Base-by-base conservation (phyloP, 768 basidiomycete genomes). In the Daedalea quercina region DNA sequence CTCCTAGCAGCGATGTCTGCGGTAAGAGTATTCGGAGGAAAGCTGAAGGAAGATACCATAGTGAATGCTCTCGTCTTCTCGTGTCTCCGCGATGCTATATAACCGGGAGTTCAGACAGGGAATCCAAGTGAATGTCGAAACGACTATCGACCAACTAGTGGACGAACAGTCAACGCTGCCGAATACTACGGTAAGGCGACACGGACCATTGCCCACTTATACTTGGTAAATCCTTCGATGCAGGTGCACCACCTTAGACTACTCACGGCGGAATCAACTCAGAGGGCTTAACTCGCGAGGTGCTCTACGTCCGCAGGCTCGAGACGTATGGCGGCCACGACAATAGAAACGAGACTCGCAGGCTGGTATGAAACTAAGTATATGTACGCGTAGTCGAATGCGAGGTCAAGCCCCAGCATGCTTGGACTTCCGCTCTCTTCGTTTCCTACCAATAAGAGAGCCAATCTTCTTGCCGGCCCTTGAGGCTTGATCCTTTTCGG, bases 361-460 rank as follows among this genome's bases (percentile, higher is more conserved):
- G n/a, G n/a, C n/a, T n/a, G n/a, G n/a, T n/a, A n/a, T n/a, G 22
- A 20, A 15, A 45, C 9, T 11, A 4, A 11, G 23, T 22, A 25
- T 45, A 45, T 45, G 13, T 7, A 28, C 26, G 3, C 4, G 23
- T 22, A 25, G 19, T 4, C 7, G 23, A 45, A 11, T 4, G 28
- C 28, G 11, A 31, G 28, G 11, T 31, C 28, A 31, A 31, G 28
- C 28, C 4, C 6, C 28, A 31, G 6, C 11, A 4, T 55, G 57
- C 51, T 64, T 65, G 22, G 59, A 66, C 66, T 78, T 86, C 44
- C 84, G 72, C 66, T 85, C 77, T 63, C 84, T 86, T 50, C 90
- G 76, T 71, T 92, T 93, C 62, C 87, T 74, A 13, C 90, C 89
- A 58, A 93, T 93, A 31, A 92, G 58, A 7, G 82, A 76, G 6